phyloP scores from a whole-genome alignment of 2,329 filamentous ascomycete genomes.

The Huntiella moniliformis region DNA sequence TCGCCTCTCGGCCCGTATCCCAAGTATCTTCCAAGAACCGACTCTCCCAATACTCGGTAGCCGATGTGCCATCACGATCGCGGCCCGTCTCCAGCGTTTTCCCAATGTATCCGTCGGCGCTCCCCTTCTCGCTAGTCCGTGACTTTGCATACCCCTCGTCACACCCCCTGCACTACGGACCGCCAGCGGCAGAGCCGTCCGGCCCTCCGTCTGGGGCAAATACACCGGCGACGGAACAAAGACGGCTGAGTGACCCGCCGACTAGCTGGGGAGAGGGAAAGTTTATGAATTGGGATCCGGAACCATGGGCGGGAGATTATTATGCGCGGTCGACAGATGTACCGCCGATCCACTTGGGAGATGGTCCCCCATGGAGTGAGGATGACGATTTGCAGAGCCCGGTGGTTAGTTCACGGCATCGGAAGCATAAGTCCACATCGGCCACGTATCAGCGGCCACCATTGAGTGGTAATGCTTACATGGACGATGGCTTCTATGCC shows the following conservation, averaged over 20 bases:
- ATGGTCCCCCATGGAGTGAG: slow-evolving; percentile 85
- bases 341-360: slow-evolving; percentile 65
- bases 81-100: slow-evolving; percentile 68
- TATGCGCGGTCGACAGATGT: slow-evolving; percentile 50
- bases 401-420: slow-evolving; percentile 66
- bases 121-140: slow-evolving; percentile 75
- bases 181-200: slow-evolving; percentile 50
- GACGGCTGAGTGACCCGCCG: slow-evolving; percentile 69
- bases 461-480: slow-evolving; percentile 33
- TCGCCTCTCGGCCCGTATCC: slow-evolving; percentile 47
- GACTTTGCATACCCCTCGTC: slow-evolving; percentile 80
- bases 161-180: slow-evolving; percentile 85
- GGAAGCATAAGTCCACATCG: slow-evolving; percentile 61
- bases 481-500: slow-evolving; percentile 48
- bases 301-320: slow-evolving; percentile 30
- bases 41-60: slow-evolving; percentile 64
- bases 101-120: slow-evolving; percentile 65
- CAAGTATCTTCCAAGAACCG: slow-evolving; percentile 57
- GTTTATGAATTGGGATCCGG: slow-evolving; percentile 31
- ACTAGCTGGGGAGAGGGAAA: slow-evolving; percentile 50
- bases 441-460: slow-evolving; percentile 26
- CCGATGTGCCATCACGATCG: slow-evolving; percentile 50
- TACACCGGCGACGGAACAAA: slow-evolving; percentile 66
- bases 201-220: slow-evolving; percentile 56
- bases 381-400: slow-evolving; percentile 90